Evolutionary conservation across 2,329 filamentous ascomycete genomes (phyloP).

Genomic region (Aspergillus pseudotamarii): DNA sequence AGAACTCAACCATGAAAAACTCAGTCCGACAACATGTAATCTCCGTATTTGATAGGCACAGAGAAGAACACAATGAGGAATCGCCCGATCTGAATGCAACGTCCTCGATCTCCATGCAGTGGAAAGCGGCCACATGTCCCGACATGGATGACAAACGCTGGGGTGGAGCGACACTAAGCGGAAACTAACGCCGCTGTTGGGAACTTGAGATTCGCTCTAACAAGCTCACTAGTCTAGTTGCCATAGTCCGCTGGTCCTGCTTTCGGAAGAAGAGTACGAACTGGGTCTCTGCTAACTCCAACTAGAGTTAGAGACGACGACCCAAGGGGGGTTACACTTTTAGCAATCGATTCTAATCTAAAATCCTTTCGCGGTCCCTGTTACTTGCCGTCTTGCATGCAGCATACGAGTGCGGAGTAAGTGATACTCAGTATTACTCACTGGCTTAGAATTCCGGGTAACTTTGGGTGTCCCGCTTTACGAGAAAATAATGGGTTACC

Average conservation of each 20-base stretch:
- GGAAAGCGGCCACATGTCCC: conserved; percentile 30
- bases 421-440: not conserved
- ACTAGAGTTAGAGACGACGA: conserved; percentile 1
- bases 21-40: not conserved
- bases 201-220: conserved; percentile 5
- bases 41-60: not conserved
- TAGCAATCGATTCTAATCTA: conserved; percentile 8
- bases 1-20: not conserved
- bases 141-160: conserved; percentile 11
- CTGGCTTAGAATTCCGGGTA: not conserved
- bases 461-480: not conserved
- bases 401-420: conserved; percentile 19
- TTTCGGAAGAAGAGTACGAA: not conserved
- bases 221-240: conserved; percentile 2
- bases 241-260: not conserved
- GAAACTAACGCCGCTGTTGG: conserved; percentile 6
- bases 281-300: not conserved
- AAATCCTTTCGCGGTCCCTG: conserved; percentile 10
- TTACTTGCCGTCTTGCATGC: conserved; percentile 23
- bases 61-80: conserved; percentile 10
- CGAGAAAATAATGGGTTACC: not conserved
- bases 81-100: conserved; percentile 22
- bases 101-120: conserved; percentile 25
- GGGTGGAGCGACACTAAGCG: conserved; percentile 7
- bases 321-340: conserved; percentile 9